Percentiles rank a stretch among this genome's conserved stretches.
Evolutionary conservation across 2,329 filamentous ascomycete species (phyloP).

Genomic region (Cladorrhinum sp.): DNA sequence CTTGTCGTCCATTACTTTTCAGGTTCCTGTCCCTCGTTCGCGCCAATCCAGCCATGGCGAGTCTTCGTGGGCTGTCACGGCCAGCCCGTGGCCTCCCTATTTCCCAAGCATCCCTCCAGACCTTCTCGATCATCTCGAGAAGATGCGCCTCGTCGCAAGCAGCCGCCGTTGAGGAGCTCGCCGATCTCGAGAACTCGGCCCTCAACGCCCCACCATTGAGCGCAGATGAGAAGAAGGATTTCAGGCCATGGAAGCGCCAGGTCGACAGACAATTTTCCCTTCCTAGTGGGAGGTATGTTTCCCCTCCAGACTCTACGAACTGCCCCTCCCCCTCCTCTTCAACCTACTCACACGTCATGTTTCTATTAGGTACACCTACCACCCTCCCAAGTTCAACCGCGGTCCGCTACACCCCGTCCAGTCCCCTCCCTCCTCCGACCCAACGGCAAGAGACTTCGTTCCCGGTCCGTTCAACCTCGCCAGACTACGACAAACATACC

Average conservation of each 20-base stretch:
- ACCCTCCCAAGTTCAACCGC: conserved; percentile 90
- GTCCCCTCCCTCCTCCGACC: conserved; percentile 81
- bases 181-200: conserved; percentile 53
- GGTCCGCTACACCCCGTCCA: conserved; percentile 92
- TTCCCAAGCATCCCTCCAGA: conserved; percentile 23
- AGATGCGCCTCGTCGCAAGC: conserved; percentile 49
- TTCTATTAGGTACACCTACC: conserved; percentile 77
- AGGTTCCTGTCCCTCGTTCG: conserved; percentile 1
- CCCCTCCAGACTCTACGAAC: conserved; percentile 28
- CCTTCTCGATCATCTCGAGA: conserved; percentile 28
- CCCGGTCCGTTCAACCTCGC: conserved; percentile 89
- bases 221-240: conserved; percentile 39
- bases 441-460: conserved; percentile 79
- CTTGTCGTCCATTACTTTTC: conserved; percentile 5
- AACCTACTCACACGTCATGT: neutral
- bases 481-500: conserved; percentile 85
- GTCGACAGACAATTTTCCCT: conserved; percentile 38
- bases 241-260: conserved; percentile 38
- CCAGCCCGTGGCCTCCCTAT: conserved; percentile 25
- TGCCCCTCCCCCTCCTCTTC: conserved; percentile 12
- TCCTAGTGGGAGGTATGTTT: conserved; percentile 45
- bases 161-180: conserved; percentile 30
- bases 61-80: conserved; percentile 27
- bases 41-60: conserved; percentile 24
- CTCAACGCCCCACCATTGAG: conserved; percentile 43